Evolutionary conservation across 805 yeast species (phyloP), one percentile per base, ranked within the genome.

Genomic region (Wickerhamomyces queroliae): DNA sequence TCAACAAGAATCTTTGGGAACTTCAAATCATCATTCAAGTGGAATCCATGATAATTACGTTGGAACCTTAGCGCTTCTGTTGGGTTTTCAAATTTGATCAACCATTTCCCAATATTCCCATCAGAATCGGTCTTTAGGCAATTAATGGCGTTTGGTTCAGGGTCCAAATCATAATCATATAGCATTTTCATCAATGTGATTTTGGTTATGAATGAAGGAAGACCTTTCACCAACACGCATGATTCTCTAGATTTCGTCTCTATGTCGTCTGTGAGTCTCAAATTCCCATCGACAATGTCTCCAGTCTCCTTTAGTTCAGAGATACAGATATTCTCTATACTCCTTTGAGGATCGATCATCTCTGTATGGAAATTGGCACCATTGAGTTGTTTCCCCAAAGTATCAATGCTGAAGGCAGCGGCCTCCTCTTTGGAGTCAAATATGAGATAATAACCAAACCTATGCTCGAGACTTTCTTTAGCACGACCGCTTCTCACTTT

Each of bases 51-150:
- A 49, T 64, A 69, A 44, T 71, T 69, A 12, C 73, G 55, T 5
- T 71, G 72, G 52, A 80, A 81, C 31, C 77, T 57, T 16, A 43
- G 45, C 2, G 86, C 80, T 41, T 74, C 76, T 3, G 52, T 43
- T 2, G 48, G 42, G 44, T 69, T 64, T 13, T 63, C 63, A 47
- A 82, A 82, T 17, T 65, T 56, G 3, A 76, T 55, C 9, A 76
- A 51, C 46, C 63, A 67, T 21, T 40, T 32, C 1, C 41, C 37
- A 2, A 46, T 28, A 9, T 41, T 42, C 2, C 47, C 37, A 13
- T 37, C 20, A 17, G 41, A 27, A 28, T 46, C 55, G 8, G 23
- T n/a, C 2, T 39, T 29, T 9, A 51, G 9, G 3, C 29, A 17
- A 12, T 20, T 31, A 1, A 58, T 45, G 5, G 55, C 48, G 2